Base-by-base conservation (phyloP, 768 basidiomycete genomes). In the Podaxis pistillaris region DNA sequence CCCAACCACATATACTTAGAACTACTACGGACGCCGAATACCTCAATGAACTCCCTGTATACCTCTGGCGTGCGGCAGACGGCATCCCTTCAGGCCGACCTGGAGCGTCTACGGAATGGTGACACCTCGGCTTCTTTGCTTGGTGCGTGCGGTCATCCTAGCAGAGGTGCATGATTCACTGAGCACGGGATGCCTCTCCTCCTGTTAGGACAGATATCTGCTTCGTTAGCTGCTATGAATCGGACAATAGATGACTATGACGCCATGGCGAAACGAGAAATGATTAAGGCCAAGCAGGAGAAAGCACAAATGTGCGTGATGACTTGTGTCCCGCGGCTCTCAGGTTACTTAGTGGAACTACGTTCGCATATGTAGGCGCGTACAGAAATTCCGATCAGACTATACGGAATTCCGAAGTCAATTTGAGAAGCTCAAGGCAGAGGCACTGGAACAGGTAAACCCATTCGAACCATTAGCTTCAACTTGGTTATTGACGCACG, bases 161-260 rank as follows among this genome's bases (percentile, higher is more conserved):
- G 2, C 26, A 47, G 50, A 49, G 58, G 63, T 56, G n/a, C 30
- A 62, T 66, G 56, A 65, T 64, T 60, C 62, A 62, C 69, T 64
- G 63, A 57, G 44, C 52, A 54, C 63, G 65, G 57, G 40, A n/a
- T 52, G 62, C 63, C 33, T 72, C 65, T 67, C 68, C 72, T 64
- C 65, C 64, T 68, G 75, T 74, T 80, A 96, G 96, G 96, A 75
- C 96, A 98, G 84, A 94, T 99, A 75, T 93, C 93, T 36, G 95
- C 96, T n/a, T 95, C 94, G 8, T 80, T 99, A n/a, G 86, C 94
- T 28, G 95, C 94, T 1, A 89, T 98, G 84, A 89, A 92, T 55
- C 79, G 97, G 62, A 95, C 97, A 58, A 89, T 98, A 65, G 96
- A 98, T 64, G 97, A 99, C 71, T 98, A 96, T 71, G 96, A 98